A percentile compares a stretch with the other conserved stretches of the same genome.
Conservation (phyloP, 2,329 filamentous ascomycete genomes). For the Colletotrichum spaethianum region DNA sequence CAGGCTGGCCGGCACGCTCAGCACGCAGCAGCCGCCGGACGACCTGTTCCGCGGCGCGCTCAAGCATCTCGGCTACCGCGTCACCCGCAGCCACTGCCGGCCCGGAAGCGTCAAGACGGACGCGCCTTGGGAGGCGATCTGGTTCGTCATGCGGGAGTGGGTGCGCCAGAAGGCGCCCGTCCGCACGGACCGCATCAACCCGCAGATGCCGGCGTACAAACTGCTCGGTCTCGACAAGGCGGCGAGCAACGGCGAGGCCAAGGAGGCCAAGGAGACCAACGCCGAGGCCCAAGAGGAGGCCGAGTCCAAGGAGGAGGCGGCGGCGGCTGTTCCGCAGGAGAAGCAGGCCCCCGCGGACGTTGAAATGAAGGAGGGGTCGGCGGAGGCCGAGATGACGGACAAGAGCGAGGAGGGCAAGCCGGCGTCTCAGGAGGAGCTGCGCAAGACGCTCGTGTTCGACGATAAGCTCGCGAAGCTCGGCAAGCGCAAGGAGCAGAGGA, state of each 20-base stretch:
- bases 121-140: constrained; percentile 90
- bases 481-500: constrained; percentile 75
- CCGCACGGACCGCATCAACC: constrained; percentile 78
- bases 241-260: constrained; percentile 47
- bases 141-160: constrained; percentile 96
- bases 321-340: constrained; percentile 42
- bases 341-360: constrained; percentile 56
- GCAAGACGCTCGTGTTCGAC: constrained; percentile 80
- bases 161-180: constrained; percentile 84
- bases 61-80: constrained; percentile 83
- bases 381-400: constrained; percentile 37
- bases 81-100: constrained; percentile 89
- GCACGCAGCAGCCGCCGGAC: constrained; percentile 84
- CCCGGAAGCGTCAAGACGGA: constrained; percentile 94
- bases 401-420: constrained; percentile 35
- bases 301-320: constrained; percentile 46
- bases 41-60: constrained; percentile 86
- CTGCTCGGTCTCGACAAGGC: constrained; percentile 69
- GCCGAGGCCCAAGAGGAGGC: constrained; percentile 44
- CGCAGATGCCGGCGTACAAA: constrained; percentile 78
- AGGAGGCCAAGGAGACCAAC: constrained; percentile 39
- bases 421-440: constrained; percentile 56
- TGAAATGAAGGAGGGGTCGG: constrained; percentile 43
- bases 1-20: constrained; percentile 80
- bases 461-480: constrained; percentile 83